Percentiles rank a stretch among this genome's conserved stretches.
phyloP scores from a whole-genome alignment of 2,329 filamentous ascomycete species.

The Lecanicillium sp. region DNA sequence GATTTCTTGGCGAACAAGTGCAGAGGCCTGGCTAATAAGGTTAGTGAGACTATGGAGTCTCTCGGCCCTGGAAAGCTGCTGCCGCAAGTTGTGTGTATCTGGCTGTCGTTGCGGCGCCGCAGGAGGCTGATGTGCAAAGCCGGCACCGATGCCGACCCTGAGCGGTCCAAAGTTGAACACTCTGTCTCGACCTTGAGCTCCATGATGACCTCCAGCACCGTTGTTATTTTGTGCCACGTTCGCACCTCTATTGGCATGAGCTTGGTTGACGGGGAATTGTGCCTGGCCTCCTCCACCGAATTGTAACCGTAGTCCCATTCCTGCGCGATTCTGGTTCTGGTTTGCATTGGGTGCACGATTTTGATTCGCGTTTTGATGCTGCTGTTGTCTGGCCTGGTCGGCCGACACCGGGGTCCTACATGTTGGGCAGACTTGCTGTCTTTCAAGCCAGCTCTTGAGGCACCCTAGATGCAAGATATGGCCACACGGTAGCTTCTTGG shows the following conservation, averaged over 20 bases:
- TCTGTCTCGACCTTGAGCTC: constrained; percentile 14
- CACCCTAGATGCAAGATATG: constrained; percentile 94
- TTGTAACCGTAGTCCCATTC: too few relatives aligned
- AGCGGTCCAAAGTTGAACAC: constrained; percentile 24
- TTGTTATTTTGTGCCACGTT: too few relatives aligned
- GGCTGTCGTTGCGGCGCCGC: too few relatives aligned
- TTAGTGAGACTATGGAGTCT: constrained; percentile 1
- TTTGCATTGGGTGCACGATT: too few relatives aligned
- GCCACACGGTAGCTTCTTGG: constrained; percentile 94
- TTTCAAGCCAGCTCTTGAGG: constrained; percentile 91
- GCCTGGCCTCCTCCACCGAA: too few relatives aligned
- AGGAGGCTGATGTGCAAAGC: too few relatives aligned
- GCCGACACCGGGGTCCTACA: constrained; percentile 69
- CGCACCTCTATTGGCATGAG: too few relatives aligned
- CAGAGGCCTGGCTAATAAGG: constrained; percentile 2
- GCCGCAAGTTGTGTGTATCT: neutral
- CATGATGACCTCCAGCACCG: too few relatives aligned
- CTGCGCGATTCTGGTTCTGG: too few relatives aligned
- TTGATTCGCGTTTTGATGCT: constrained; percentile 16
- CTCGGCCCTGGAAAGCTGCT: constrained; percentile 2
- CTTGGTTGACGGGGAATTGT: too few relatives aligned
- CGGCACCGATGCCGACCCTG: constrained; percentile 6
- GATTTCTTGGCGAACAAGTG: constrained; percentile 5
- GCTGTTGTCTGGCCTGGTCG: constrained; percentile 18
- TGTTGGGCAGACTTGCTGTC: constrained; percentile 94